phyloP scores from a whole-genome alignment of 345 rosid species.

The Euphorbia tirucalli region DNA sequence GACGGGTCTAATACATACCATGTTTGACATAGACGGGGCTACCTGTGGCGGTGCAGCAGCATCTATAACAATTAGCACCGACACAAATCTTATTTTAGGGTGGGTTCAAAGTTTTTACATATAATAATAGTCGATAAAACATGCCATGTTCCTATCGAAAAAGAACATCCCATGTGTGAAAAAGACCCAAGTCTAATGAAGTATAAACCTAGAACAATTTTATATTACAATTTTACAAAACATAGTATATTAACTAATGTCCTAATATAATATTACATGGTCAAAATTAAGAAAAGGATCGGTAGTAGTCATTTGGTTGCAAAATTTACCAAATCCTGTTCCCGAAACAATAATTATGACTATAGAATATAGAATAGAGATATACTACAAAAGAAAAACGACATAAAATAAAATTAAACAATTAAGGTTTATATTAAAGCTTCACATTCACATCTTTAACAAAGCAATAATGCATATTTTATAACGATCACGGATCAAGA shows the following conservation, averaged over 20 bases:
- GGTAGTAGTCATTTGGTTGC: not conserved
- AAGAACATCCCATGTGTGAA: conserved; percentile 1
- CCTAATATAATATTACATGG: not conserved
- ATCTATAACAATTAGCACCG: not conserved
- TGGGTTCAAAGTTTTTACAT: not conserved
- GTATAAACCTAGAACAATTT: not conserved
- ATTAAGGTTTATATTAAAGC: not conserved
- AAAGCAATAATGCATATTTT: not conserved
- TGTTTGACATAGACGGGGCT: not conserved
- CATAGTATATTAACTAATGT: not conserved
- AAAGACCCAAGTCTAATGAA: not conserved
- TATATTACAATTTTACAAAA: not conserved
- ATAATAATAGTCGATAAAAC: not conserved
- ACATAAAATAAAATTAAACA: not conserved
- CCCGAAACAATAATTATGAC: not conserved
- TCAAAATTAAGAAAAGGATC: not conserved
- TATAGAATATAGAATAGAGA: too few species aligned
- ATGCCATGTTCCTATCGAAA: not conserved
- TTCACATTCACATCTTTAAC: conserved; percentile 2
- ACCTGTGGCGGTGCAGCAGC: not conserved
- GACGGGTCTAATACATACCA: too few species aligned
- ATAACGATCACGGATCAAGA: not conserved
- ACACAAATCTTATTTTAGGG: not conserved
- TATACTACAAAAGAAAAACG: not conserved
- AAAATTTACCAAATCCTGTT: not conserved